Base-by-base conservation (phyloP, 148 eudicot genomes). In the Dianthus caryophyllus region DNA sequence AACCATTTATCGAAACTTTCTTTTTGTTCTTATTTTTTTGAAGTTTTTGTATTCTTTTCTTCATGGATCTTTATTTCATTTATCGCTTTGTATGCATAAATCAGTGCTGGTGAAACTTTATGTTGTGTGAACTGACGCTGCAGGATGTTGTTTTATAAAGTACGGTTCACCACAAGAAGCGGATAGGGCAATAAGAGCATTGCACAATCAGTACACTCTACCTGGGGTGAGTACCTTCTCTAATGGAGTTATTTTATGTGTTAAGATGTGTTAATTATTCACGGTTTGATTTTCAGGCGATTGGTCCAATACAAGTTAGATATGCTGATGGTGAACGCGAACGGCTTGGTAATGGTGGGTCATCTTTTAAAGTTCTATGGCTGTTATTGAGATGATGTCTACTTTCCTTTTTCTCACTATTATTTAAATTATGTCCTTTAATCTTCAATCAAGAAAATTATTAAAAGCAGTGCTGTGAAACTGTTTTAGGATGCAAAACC, bases 321-420 rank as follows among this genome's bases (percentile, higher is more conserved):
- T 94, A 86, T 90, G 99, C 99, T 44, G 99, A 94, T 41, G 99
- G 99, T 53, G 99, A 94, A 76, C 94, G 97, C 20, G 99, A 94
- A 73, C 96, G 97, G 51, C 81, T 86, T 61, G 97, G 99, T 73
- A 88, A 81, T 72, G 72, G 83, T 77, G 71, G 30, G 73, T 64
- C 41, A 38, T 33, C 55, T 61, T 73, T 58, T 64, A 51, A 27
- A 16, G 25, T 51, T 65, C 27, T 46, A 24, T 8, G 68, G 31
- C 66, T 27, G 39, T 36, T 50, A 63, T 1, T 44, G 29, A 31
- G 49, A 62, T 31, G 20, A n/a, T n/a, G 2, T 18, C 44, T 44
- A 5, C 20, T 24, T 26, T 16, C 1, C 10, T 26, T 33, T 60
- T 20, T 24, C 38, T 58, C 2, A 29, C 58, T 4, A 13, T 53